Evolutionary conservation across 495 filamentous ascomycete genomes (phyloP), one percentile per base, ranked within the genome.

Genomic region (Neurospora sp.): DNA sequence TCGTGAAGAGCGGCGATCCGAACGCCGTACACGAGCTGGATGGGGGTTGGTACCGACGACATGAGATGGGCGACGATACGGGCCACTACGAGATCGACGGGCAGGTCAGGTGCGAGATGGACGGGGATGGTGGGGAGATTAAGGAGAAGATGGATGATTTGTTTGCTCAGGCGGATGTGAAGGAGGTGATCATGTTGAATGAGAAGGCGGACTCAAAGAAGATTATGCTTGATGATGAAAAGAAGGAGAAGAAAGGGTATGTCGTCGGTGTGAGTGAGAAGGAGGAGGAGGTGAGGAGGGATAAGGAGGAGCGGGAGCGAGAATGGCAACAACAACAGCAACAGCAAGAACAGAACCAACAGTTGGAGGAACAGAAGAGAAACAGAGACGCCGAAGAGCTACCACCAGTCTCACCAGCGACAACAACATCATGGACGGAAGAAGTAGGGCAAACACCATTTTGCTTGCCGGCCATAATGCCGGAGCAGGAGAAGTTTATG

Each of bases 81-180:
- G 74, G 59, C 18, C 73, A 73, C 41, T 69, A 70, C 2, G 79
- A 81, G 78, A 41, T 81, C 71, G 79, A 77, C 35, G 74, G 74
- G 70, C 72, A 73, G 39, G 74, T 68, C 8, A 39, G 69, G 71
- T 53, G 20, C 37, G 76, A 77, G 69, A 38, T 74, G 18, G 75
- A 70, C 12, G 53, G 53, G 11, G 44, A 22, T n/a, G 39, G 39
- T 2, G 6, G 11, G 20, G 40, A 71, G 38, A 65, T 65, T 9
- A 65, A 65, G 53, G 53, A 35, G 53, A 65, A 65, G 27, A 35
- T 65, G 53, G 53, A 65, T 35, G 53, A 65, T 18, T 18, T 35
- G 53, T 65, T 35, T 65, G 53, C 1, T 18, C 14, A 65, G 6
- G 53, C 27, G 22, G 53, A 37, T 35, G 27, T 9, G 27, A 65